Conservation (phyloP, 176 grass and related monocot species). For the Aechmea fasciata region DNA sequence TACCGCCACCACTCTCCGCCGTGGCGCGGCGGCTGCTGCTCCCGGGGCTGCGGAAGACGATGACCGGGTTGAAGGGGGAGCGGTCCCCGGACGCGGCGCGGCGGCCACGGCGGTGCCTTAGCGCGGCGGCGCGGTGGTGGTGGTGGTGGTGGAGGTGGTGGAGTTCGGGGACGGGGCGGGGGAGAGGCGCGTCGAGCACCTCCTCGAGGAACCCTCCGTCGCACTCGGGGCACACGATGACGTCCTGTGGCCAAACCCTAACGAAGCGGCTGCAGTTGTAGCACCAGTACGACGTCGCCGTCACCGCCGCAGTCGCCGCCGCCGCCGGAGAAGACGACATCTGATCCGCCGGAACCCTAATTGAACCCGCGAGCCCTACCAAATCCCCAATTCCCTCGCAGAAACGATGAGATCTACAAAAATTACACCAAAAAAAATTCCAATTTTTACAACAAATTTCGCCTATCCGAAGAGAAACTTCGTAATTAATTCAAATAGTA, state of each 20-base stretch:
- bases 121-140: constrained; percentile 1
- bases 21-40: constrained; percentile 3
- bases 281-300: constrained; percentile 79
- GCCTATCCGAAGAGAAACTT: too few species aligned
- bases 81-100: constrained; percentile 27
- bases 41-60: constrained; percentile 51
- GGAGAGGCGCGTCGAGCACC: constrained; percentile 27
- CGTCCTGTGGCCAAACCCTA: constrained; percentile 19
- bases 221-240: constrained; percentile 62
- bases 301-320: not conserved
- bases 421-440: not conserved
- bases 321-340: constrained; percentile 24
- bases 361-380: too few species aligned
- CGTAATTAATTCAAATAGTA: too few species aligned
- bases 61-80: constrained; percentile 83
- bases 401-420: not conserved
- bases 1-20: not conserved
- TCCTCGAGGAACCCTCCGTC: constrained; percentile 93
- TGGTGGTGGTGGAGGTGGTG: not conserved
- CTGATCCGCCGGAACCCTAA: not conserved
- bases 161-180: not conserved
- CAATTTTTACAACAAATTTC: not conserved
- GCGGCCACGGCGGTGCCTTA: constrained; percentile 40
- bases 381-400: not conserved
- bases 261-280: constrained; percentile 92